A percentile compares a stretch with the other conserved stretches of the same genome.
Conservation (phyloP, 768 basidiomycete genomes). For the Gelatoporia subvermispora region DNA sequence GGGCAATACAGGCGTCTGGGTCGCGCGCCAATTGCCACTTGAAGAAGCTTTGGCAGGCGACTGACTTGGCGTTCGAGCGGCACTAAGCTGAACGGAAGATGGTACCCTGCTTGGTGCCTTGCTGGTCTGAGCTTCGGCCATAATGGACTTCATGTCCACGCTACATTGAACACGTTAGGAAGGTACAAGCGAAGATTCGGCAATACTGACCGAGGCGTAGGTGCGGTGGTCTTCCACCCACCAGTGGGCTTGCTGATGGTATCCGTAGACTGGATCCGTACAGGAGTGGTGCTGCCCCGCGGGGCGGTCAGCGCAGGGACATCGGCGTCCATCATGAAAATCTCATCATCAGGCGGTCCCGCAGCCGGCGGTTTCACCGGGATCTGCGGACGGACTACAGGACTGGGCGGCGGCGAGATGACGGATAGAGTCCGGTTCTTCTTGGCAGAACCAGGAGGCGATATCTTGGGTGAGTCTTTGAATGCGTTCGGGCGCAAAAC, state of each 20-base stretch:
- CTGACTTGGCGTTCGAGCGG: neutral
- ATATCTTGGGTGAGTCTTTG: constrained; percentile 26
- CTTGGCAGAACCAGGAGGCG: constrained; percentile 23
- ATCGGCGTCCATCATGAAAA: constrained; percentile 85
- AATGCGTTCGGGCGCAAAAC: constrained; percentile 16
- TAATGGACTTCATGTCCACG: constrained; percentile 79
- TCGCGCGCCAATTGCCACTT: neutral
- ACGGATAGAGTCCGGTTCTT: constrained; percentile 8
- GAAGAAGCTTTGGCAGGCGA: neutral
- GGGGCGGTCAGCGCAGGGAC: constrained; percentile 23
- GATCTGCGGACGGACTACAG: constrained; percentile 19
- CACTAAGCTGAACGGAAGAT: neutral
- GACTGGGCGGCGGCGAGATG: constrained; percentile 21
- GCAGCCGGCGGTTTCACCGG: constrained; percentile 8
- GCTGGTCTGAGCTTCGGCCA: constrained; percentile 66
- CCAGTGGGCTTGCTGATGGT: constrained; percentile 5
- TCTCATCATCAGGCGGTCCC: constrained; percentile 47
- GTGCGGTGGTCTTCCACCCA: constrained; percentile 31
- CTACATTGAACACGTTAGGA: constrained; percentile 32
- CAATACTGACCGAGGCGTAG: constrained; percentile 47
- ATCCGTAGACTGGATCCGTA: neutral
- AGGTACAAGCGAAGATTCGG: neutral
- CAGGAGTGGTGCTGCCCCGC: neutral
- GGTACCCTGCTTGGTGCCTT: constrained; percentile 6
- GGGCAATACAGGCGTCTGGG: too few species aligned